Percentiles rank a stretch among this genome's conserved stretches.
phyloP scores from a whole-genome alignment of 1,284 basidiomycete genomes.

The Melanopsichium pennsylvanicum region DNA sequence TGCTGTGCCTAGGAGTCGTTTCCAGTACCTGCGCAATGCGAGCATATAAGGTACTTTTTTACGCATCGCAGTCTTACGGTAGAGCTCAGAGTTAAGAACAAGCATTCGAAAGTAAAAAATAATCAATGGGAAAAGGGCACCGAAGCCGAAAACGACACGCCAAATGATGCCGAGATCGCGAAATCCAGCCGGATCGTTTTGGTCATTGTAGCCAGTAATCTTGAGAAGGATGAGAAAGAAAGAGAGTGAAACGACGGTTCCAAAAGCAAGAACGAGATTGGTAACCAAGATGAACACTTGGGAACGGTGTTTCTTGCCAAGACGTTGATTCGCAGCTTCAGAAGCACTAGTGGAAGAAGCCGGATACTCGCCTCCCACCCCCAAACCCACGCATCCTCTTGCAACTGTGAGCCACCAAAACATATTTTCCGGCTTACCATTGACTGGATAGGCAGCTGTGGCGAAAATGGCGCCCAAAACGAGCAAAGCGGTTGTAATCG shows the following conservation, averaged over 20 bases:
- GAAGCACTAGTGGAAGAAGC: slow-evolving; percentile 75
- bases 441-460: slow-evolving; percentile 75
- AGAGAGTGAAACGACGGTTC: slow-evolving; percentile 74
- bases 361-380: slow-evolving; percentile 81
- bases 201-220: slow-evolving; percentile 63
- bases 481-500: slow-evolving; percentile 74
- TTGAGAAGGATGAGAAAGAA: slow-evolving; percentile 77
- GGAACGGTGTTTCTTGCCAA: slow-evolving; percentile 72
- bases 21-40: slow-evolving; percentile 75
- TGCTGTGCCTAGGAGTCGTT: slow-evolving; percentile 40
- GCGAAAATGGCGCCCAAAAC: slow-evolving; percentile 76
- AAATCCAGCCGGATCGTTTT: slow-evolving; percentile 68
- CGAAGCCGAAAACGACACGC: slow-evolving; percentile 79
- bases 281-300: slow-evolving; percentile 81
- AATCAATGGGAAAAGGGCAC: slow-evolving; percentile 74
- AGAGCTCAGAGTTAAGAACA: slow-evolving; percentile 36
- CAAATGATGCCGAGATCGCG: slow-evolving; percentile 76
- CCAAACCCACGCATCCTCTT: slow-evolving; percentile 76
- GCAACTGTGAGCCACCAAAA: slow-evolving; percentile 82
- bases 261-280: slow-evolving; percentile 67
- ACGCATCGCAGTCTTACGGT: slow-evolving; percentile 44
- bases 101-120: slow-evolving; percentile 75
- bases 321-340: slow-evolving; percentile 77
- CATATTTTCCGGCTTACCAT: slow-evolving; percentile 71
- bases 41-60: slow-evolving; percentile 73